Evolutionary conservation across 2,329 filamentous ascomycete genomes (phyloP), one percentile per base, ranked within the genome.

Genomic region (Pseudogymnoascus sp.): DNA sequence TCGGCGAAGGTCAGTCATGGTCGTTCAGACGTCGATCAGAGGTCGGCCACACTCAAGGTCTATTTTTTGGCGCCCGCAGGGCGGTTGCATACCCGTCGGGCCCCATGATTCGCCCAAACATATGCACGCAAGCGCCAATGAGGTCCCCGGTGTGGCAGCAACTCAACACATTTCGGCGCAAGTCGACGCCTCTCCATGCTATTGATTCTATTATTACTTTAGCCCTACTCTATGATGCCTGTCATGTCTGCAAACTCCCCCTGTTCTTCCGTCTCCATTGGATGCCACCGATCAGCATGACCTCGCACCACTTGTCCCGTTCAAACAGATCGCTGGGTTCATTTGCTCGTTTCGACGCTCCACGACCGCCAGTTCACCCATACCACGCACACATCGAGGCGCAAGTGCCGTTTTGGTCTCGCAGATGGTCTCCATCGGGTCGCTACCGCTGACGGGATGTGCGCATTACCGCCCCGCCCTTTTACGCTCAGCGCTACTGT

Each of bases 391-490:
- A 40, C 14, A 37, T 61, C 59, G 37, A 61, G 59, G 33, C 33
- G 19, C 59, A 61, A 61, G 37, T 61, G 59, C 59, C 59, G 59
- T 61, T 61, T 61, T 61, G 37, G 59, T 61, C 59, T 40, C 19
- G 16, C 33, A 40, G 14, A 16, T 40, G 59, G 24, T 8, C 59
- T 26, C 31, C 59, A 40, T 40, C 33, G 33, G 33, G 37, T 61
- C 59, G 59, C 33, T 38, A 40, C 33, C 33, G 33, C 33, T 40
- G 33, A 61, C 8, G 33, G 37, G 33, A 38, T 61, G 59, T 40
- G 33, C 59, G 10, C 33, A 37, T 37, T 61, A 40, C 59, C 59
- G 59, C 59, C 59, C 33, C 26, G 26, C 47, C 7, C 37, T 40
- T 38, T 61, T 61, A 61, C 14, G 37, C 37, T 37, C 33, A 37